These are phyloP conservation scores for Amanita rimosa DNA, from an alignment of 768 basidiomycete species.

Conservation along the genomic window DNA sequence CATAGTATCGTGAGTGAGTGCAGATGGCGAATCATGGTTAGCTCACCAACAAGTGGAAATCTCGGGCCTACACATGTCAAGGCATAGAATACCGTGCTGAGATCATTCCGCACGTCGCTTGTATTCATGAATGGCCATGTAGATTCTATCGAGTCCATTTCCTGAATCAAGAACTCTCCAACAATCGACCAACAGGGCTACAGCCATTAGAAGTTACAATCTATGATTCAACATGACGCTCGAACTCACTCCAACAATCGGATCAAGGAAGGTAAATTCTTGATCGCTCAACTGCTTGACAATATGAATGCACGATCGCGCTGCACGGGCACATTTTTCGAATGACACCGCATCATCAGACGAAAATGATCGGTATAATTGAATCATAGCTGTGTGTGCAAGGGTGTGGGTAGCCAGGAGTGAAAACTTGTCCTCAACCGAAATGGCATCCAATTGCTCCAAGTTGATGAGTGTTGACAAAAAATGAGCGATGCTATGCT, in stretches of 20 bases:
- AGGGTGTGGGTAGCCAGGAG: slow-evolving; percentile 55
- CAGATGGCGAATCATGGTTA: slow-evolving; percentile 1
- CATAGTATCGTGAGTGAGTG: not conserved
- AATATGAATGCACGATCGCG: slow-evolving; percentile 46
- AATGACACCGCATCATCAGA: slow-evolving; percentile 48
- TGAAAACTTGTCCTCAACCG: slow-evolving; percentile 46
- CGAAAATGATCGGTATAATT: slow-evolving; percentile 52
- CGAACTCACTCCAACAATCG: slow-evolving; percentile 55
- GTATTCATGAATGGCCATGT: slow-evolving; percentile 52
- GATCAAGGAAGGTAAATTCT: slow-evolving; percentile 67
- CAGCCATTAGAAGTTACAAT: slow-evolving; percentile 3
- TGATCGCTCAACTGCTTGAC: slow-evolving; percentile 51
- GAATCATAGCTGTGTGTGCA: slow-evolving; percentile 53
- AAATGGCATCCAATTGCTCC: slow-evolving; percentile 48
- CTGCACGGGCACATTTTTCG: slow-evolving; percentile 57
- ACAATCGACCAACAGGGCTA: slow-evolving; percentile 67
- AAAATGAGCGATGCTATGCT: slow-evolving; percentile 55
- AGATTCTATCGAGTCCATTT: slow-evolving; percentile 50
- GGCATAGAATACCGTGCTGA: slow-evolving; percentile 48
- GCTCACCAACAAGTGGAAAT: slow-evolving; percentile 46
- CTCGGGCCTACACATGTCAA: slow-evolving; percentile 48
- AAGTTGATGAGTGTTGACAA: slow-evolving; percentile 51
- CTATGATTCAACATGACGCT: slow-evolving; percentile 7
- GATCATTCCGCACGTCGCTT: slow-evolving; percentile 50
- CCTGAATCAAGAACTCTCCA: slow-evolving; percentile 55